Evolutionary conservation across 2,329 filamentous ascomycete species (phyloP), one percentile per base, ranked within the genome.

Genomic region (Daldinia sp.): DNA sequence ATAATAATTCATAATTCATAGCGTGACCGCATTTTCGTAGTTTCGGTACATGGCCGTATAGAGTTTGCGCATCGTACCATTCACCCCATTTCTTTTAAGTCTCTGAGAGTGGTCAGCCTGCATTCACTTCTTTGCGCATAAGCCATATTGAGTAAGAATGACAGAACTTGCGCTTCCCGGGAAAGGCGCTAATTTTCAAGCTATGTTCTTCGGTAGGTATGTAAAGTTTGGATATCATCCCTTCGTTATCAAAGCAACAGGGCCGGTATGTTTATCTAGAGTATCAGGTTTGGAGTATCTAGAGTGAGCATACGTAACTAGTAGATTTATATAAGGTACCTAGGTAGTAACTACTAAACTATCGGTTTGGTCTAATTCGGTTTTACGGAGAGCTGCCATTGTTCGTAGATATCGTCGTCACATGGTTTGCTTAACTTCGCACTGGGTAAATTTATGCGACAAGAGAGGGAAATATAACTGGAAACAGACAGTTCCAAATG

Each of bases 31-130:
- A 63, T 57, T 20, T 69, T 66, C 18, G 42, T 56, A 48, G 18
- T 3, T 23, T 35, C 18, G 12, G 57, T 50, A 62, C 18, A 60
- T 18, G 10, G 4, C 15, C 39, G 26, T 60, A 61, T 69, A 66
- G 35, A 58, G 54, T 63, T 60, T 67, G 26, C 39, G 39, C 39
- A 67, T 69, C 57, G 57, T 63, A 53, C 59, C 59, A 68, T 63
- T 23, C 46, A 59, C 59, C 51, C 56, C 55, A 60, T 39, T 35
- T 13, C 61, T 37, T 30, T 13, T 61, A 33, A 15, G 20, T 44
- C 30, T 28, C 13, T 39, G 18, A 59, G 20, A 58, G 41, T 65
- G 68, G 68, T 68, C 68, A 68, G 62, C 65, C 51, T 44, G 65
- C 65, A 62, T 61, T 63, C 26, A 58, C 56, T 18, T 42, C 37